Evolutionary conservation across 202 grass and related monocot species (phyloP), one percentile per base, ranked within the genome.

Genomic region (Musa balbisiana): DNA sequence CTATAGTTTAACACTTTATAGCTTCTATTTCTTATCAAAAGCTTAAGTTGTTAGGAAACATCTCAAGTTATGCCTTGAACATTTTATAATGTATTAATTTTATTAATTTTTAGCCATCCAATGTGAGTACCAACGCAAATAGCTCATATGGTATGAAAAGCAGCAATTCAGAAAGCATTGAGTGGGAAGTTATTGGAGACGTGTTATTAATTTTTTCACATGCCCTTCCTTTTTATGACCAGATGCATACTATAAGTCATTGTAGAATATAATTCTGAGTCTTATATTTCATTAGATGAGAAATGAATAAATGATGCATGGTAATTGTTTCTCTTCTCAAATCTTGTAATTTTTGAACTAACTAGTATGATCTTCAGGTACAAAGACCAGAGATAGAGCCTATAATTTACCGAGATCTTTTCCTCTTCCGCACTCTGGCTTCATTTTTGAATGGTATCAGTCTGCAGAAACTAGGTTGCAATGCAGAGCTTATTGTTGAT

Each of bases 401-500:
- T 10, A 98, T 98, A 83, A 98, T 98, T 87, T 94, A 92, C 78
- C 71, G 94, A 76, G 94, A 98, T 86, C 85, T 98, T 80, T 98
- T 98, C 63, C 82, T 98, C 49, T 98, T 98, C 60, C 90, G 94
- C 9, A 98, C 84, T 64, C 71, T 98, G 33, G 94, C 94, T 67
- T 98, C 94, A 11, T 98, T 98, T 76, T 84, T 98, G 80, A 98
- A 93, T 84, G 94, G 94, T 58, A 88, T 98, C 70, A 94, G 94
- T 78, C 87, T 98, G 77, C 94, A 92, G 82, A 98, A 98, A 83
- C 82, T 98, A 80, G 91, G 94, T 12, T 98, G 94, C 85, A 98
- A 98, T 86, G 91, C 94, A 77, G 94, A 98, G 82, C 88, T 98
- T 86, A 98, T 98, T 80, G 94, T 98, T 75, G 94, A 98, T 76